Evolutionary conservation across 2,329 filamentous ascomycete genomes (phyloP).

Genomic region (Colletotrichum tamarilloi): DNA sequence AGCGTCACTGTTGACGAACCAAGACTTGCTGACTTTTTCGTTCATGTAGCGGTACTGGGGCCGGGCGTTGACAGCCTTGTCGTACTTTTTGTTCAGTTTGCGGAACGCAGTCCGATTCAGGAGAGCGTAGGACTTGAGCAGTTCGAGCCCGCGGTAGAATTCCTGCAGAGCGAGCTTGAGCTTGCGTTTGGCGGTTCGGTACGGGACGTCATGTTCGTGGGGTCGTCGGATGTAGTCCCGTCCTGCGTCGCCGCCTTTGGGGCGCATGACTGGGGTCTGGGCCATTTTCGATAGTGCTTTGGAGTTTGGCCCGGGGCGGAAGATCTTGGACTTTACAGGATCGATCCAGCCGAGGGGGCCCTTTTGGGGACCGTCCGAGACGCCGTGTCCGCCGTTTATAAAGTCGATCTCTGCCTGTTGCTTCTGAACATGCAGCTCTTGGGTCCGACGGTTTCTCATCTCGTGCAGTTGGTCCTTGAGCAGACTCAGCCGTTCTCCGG

Average conservation of each 20-base stretch:
- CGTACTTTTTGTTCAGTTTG: conserved; percentile 99
- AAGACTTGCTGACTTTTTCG: conserved; percentile 89
- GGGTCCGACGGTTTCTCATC: conserved; percentile 86
- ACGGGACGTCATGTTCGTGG: conserved; percentile 74
- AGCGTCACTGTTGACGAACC: conserved; percentile 91
- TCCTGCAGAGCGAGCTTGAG: conserved; percentile 92
- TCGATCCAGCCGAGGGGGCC: conserved; percentile 56
- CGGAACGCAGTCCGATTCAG: conserved; percentile 94
- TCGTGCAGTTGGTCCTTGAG: conserved; percentile 89
- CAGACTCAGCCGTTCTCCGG: conserved; percentile 75
- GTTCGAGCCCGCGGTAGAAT: conserved; percentile 90
- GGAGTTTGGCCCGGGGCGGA: conserved; percentile 70
- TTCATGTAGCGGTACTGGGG: conserved; percentile 86
- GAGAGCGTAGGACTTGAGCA: conserved; percentile 90
- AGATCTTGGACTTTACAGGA: conserved; percentile 65
- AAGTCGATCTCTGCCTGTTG: conserved; percentile 46
- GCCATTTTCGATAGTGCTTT: conserved; percentile 68
- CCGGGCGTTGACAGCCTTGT: conserved; percentile 86
- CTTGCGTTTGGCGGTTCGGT: conserved; percentile 89
- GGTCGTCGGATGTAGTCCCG: conserved; percentile 65
- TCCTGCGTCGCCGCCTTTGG: conserved; percentile 44
- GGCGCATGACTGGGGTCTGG: conserved; percentile 56
- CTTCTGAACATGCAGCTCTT: conserved; percentile 70
- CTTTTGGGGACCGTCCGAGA: conserved; percentile 41
- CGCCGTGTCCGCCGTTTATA: conserved; percentile 39